These are phyloP conservation scores for Dendrobium officinale DNA, from an alignment of 106 monocot genomes.

Conservation along the genomic window DNA sequence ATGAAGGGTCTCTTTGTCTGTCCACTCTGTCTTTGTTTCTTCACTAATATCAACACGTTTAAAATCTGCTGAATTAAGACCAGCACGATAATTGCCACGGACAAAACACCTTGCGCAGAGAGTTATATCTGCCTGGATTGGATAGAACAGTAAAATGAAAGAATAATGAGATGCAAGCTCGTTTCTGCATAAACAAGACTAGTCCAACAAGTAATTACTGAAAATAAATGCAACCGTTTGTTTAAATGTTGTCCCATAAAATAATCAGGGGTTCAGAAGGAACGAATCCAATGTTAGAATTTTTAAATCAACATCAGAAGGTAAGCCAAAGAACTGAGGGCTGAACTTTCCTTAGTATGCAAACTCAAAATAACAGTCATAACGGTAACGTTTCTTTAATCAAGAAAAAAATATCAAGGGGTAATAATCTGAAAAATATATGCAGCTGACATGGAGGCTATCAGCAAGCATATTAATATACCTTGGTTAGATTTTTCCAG, in stretches of 20 bases:
- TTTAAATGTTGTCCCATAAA: background rate
- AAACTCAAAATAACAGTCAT: background rate
- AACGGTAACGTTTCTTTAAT: background rate
- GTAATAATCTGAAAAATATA: background rate
- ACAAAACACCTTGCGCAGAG: conserved; percentile 91
- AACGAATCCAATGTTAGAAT: background rate
- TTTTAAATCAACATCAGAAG: background rate
- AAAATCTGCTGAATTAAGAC: conserved; percentile 74
- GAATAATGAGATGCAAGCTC: background rate
- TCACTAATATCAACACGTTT: conserved; percentile 76
- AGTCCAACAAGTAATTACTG: background rate
- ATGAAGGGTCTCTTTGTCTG: conserved; percentile 94
- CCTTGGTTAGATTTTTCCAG: background rate
- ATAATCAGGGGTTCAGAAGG: background rate
- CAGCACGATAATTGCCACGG: conserved; percentile 67
- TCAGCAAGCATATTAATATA: background rate
- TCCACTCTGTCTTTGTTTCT: conserved; percentile 78
- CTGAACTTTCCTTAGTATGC: background rate
- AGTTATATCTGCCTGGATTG: conserved; percentile 47
- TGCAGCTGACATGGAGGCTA: background rate
- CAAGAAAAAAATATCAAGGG: background rate
- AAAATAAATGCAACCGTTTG: background rate
- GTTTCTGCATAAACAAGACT: background rate
- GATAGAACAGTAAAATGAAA: conserved; percentile 1
- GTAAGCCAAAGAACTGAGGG: background rate